Evolutionary conservation across 495 filamentous ascomycete species (phyloP).

Genomic region (Trypethelium eluteriae): DNA sequence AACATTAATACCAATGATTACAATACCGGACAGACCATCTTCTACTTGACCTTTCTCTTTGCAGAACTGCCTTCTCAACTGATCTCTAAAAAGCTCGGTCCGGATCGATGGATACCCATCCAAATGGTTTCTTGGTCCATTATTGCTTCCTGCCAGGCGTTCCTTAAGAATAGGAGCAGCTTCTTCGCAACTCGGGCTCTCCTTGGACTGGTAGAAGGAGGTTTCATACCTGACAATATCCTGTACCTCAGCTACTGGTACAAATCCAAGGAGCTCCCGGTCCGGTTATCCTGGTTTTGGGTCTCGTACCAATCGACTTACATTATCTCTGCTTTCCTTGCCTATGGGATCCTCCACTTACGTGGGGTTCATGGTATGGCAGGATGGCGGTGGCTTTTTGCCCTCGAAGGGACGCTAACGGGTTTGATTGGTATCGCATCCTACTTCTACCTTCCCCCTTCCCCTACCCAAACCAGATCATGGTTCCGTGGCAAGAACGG

Average conservation of each 20-base stretch:
- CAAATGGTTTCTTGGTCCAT: slow-evolving; percentile 76
- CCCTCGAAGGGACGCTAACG: slow-evolving; percentile 50
- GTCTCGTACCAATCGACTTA: slow-evolving; percentile 51
- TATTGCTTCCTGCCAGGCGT: slow-evolving; percentile 60
- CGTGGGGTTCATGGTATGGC: slow-evolving; percentile 42
- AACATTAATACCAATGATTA: slow-evolving; percentile 46
- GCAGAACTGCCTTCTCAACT: slow-evolving; percentile 46
- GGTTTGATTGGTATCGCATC: slow-evolving; percentile 46
- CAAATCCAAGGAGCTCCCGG: slow-evolving; percentile 44
- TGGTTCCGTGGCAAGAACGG: slow-evolving; percentile 49
- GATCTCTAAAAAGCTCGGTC: slow-evolving; percentile 56
- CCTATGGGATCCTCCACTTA: slow-evolving; percentile 46
- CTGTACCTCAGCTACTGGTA: slow-evolving; percentile 51
- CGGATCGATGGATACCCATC: slow-evolving; percentile 77
- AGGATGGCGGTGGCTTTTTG: slow-evolving; percentile 48
- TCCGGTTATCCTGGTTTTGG: slow-evolving; percentile 48
- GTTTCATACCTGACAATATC: slow-evolving; percentile 38
- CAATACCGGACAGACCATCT: slow-evolving; percentile 40
- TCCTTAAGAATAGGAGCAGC: slow-evolving; percentile 50
- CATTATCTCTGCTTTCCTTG: slow-evolving; percentile 45
- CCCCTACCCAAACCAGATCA: slow-evolving; percentile 47
- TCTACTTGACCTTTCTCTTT: slow-evolving; percentile 40
- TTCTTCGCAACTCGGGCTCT: slow-evolving; percentile 42
- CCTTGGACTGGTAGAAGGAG: slow-evolving; percentile 43
- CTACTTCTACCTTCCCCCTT: slow-evolving; percentile 49